These are phyloP conservation scores for Metschnikowia baotianmanensis DNA, from an alignment of 805 yeast genomes.

Conservation along the genomic window DNA sequence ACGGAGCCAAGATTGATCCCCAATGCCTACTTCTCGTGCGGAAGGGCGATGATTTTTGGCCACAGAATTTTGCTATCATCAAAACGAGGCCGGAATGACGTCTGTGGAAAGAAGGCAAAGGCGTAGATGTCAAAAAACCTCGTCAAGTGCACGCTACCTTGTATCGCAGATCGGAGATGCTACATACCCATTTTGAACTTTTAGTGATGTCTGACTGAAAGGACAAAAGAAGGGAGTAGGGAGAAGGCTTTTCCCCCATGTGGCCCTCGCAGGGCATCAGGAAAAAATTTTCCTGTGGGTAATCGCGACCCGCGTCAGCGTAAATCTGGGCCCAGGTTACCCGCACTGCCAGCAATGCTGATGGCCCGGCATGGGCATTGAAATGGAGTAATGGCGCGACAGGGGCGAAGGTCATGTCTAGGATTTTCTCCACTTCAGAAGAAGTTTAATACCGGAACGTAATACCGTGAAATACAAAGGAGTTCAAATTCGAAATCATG, in stretches of 20 bases:
- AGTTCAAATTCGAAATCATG: too few species aligned
- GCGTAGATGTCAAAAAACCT: background rate
- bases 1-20: background rate
- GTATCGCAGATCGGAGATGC: background rate
- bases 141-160: background rate
- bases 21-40: too few species aligned
- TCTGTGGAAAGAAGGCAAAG: too few species aligned
- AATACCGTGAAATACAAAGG: too few species aligned
- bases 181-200: constrained; percentile 39
- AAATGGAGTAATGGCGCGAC: background rate
- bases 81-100: too few species aligned
- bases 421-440: too few species aligned
- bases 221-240: constrained; percentile 22
- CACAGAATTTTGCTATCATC: too few species aligned
- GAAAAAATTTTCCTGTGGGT: constrained; percentile 21
- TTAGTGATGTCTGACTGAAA: constrained; percentile 25
- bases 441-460: too few species aligned
- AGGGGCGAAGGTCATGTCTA: background rate
- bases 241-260: constrained; percentile 20
- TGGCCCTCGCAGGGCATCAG: constrained; percentile 23
- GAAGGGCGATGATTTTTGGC: too few species aligned
- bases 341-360: constrained; percentile 14
- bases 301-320: constrained; percentile 13
- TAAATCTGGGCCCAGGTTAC: constrained; percentile 19
- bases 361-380: constrained; percentile 8